Evolutionary conservation across 768 basidiomycete genomes (phyloP).

Genomic region (Leccinum imitatum): DNA sequence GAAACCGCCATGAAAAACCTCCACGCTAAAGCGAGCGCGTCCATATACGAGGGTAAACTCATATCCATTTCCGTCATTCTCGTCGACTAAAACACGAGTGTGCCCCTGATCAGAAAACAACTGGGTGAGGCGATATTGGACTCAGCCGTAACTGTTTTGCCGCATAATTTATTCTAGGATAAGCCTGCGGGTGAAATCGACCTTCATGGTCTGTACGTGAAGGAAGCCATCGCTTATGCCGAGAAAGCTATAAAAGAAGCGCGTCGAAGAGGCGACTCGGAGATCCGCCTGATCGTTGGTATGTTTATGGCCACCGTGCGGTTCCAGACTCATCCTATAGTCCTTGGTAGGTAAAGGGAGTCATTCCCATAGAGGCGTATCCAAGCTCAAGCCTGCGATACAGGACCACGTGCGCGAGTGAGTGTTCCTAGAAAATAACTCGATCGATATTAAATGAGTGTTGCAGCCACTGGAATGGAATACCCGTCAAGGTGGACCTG

Average conservation of each 20-base stretch:
- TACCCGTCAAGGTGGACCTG: conserved; percentile 74
- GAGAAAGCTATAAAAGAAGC: conserved; percentile 70
- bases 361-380: conserved; percentile 72
- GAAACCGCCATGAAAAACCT: conserved; percentile 70
- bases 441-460: not conserved
- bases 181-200: conserved; percentile 74
- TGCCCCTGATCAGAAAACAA: conserved; percentile 62
- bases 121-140: conserved; percentile 38
- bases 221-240: conserved; percentile 78
- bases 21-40: conserved; percentile 77
- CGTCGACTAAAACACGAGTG: not conserved
- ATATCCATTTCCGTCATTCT: conserved; percentile 11
- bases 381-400: conserved; percentile 90
- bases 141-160: not conserved
- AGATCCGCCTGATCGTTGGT: conserved; percentile 86
- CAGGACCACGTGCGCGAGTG: conserved; percentile 78
- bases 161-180: conserved; percentile 39
- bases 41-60: conserved; percentile 67
- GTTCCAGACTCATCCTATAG: not conserved
- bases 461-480: conserved; percentile 51
- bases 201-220: conserved; percentile 89
- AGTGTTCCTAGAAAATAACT: conserved; percentile 15
- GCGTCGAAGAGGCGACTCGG: conserved; percentile 53
- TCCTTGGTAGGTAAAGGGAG: conserved; percentile 71
- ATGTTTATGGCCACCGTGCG: conserved; percentile 25